These are phyloP conservation scores for Gossypium thurberi DNA, from an alignment of 345 rosid genomes.

Conservation along the genomic window DNA sequence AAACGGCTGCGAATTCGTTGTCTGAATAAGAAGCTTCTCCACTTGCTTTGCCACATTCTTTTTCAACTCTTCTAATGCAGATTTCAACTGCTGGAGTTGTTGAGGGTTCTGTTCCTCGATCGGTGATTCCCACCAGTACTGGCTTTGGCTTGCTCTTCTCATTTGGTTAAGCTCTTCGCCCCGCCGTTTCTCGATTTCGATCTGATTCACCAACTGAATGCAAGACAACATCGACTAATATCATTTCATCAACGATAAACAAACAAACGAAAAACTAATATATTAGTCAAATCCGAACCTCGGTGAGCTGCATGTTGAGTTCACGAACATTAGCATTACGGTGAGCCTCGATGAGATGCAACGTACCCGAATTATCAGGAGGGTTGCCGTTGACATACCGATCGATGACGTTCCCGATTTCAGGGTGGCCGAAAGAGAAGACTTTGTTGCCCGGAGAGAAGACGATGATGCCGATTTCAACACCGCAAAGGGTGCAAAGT, in stretches of 20 bases:
- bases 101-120: slow-evolving; percentile 19
- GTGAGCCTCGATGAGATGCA: slow-evolving; percentile 37
- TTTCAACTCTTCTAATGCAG: slow-evolving; percentile 31
- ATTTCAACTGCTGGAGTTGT: slow-evolving; percentile 33
- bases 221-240: neutral
- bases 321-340: slow-evolving; percentile 36
- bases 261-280: neutral
- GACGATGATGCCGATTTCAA: slow-evolving; percentile 26
- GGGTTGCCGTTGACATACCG: slow-evolving; percentile 21
- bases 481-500: slow-evolving; percentile 33
- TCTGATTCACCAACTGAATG: slow-evolving; percentile 16
- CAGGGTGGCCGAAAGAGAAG: slow-evolving; percentile 35
- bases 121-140: slow-evolving; percentile 45
- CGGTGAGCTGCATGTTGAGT: slow-evolving; percentile 41
- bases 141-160: slow-evolving; percentile 15
- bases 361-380: slow-evolving; percentile 18
- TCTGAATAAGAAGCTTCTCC: slow-evolving; percentile 21
- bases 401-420: slow-evolving; percentile 18
- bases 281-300: slow-evolving; percentile 14
- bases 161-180: slow-evolving; percentile 30
- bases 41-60: slow-evolving; percentile 27
- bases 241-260: too few relatives aligned
- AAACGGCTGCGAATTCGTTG: slow-evolving; percentile 7
- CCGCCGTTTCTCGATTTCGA: slow-evolving; percentile 38
- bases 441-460: slow-evolving; percentile 31